These are phyloP conservation scores for Penicillium crustosum DNA, from an alignment of 2,329 filamentous ascomycete genomes.

Conservation along the genomic window DNA sequence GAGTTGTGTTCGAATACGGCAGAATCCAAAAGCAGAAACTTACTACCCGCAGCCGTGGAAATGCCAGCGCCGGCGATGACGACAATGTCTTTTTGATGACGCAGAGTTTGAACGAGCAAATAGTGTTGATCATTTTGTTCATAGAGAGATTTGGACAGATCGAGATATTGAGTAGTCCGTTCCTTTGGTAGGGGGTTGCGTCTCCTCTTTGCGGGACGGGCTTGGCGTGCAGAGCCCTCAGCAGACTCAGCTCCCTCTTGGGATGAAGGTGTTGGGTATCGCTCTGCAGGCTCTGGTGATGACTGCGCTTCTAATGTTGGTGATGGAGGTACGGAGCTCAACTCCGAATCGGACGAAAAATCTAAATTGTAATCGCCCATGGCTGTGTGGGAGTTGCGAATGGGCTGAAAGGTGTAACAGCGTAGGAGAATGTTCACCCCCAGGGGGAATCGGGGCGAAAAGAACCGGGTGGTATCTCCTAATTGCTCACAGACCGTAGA, in stretches of 20 bases:
- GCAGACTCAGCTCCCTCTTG: slow-evolving; percentile 29
- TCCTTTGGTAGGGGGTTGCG: slow-evolving; percentile 62
- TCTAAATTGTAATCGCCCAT: slow-evolving; percentile 28
- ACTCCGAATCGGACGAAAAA: slow-evolving; percentile 39
- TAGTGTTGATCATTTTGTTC: slow-evolving; percentile 65
- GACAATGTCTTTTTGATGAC: slow-evolving; percentile 93
- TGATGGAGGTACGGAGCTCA: slow-evolving; percentile 41
- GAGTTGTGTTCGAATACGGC: slow-evolving; percentile 8
- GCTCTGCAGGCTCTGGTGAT: slow-evolving; percentile 34
- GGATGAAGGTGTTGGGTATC: slow-evolving; percentile 46
- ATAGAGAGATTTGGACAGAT: slow-evolving; percentile 54
- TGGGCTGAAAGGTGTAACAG: slow-evolving; percentile 11
- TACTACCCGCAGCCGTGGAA: slow-evolving; percentile 90
- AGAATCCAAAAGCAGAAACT: slow-evolving; percentile 42
- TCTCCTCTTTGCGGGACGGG: slow-evolving; percentile 72
- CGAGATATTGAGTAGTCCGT: slow-evolving; percentile 78
- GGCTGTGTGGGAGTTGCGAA: slow-evolving; percentile 12
- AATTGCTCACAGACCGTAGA: slow-evolving; percentile 11
- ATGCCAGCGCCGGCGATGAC: slow-evolving; percentile 96
- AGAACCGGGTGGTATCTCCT: slow-evolving; percentile 8
- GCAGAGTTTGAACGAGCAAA: slow-evolving; percentile 70
- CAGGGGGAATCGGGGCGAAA: slow-evolving; percentile 2
- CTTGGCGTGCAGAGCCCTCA: slow-evolving; percentile 48
- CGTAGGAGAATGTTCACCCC: slow-evolving; percentile 10
- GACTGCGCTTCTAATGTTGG: slow-evolving; percentile 36